Percentiles rank a stretch among this genome's conserved stretches.
Evolutionary conservation across 2,329 filamentous ascomycete species (phyloP).

Genomic region (Colletotrichum tropicicola): DNA sequence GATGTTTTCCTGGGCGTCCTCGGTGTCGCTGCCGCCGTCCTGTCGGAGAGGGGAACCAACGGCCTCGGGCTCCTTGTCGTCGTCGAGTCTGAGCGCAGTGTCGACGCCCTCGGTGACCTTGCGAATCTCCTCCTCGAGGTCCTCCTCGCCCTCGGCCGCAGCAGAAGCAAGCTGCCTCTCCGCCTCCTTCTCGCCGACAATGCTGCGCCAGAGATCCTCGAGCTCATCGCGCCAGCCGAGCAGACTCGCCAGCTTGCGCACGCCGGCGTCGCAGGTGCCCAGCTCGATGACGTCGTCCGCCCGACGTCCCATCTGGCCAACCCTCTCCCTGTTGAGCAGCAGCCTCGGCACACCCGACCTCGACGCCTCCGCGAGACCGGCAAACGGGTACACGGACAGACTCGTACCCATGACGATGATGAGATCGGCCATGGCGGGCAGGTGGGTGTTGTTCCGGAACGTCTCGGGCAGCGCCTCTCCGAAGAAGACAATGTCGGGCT

Average conservation of each 20-base stretch:
- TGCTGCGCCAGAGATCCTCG: conserved; percentile 75
- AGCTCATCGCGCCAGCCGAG: conserved; percentile 89
- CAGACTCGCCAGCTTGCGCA: conserved; percentile 79
- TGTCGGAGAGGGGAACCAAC: not conserved
- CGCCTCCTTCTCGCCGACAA: conserved; percentile 70
- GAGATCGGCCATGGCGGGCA: conserved; percentile 74
- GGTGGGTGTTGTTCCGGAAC: conserved; percentile 46
- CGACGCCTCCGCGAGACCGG: conserved; percentile 76
- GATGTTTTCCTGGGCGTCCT: not conserved
- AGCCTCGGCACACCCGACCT: conserved; percentile 74
- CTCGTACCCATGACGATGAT: conserved; percentile 91
- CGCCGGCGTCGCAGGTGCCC: conserved; percentile 84
- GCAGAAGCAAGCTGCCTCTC: conserved; percentile 53
- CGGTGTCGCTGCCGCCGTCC: not conserved
- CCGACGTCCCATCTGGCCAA: conserved; percentile 80
- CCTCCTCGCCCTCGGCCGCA: conserved; percentile 41
- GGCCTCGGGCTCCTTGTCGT: conserved; percentile 28
- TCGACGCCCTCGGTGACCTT: conserved; percentile 47
- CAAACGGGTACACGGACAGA: conserved; percentile 88
- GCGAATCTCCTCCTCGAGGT: conserved; percentile 54
- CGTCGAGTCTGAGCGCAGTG: conserved; percentile 41
- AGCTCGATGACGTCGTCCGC: conserved; percentile 86
- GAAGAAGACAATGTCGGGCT: conserved; percentile 96
- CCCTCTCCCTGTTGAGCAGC: conserved; percentile 86
- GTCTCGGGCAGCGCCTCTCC: conserved; percentile 70